Base-by-base conservation (phyloP, 768 basidiomycete genomes). In the Mrakia blollopis region DNA sequence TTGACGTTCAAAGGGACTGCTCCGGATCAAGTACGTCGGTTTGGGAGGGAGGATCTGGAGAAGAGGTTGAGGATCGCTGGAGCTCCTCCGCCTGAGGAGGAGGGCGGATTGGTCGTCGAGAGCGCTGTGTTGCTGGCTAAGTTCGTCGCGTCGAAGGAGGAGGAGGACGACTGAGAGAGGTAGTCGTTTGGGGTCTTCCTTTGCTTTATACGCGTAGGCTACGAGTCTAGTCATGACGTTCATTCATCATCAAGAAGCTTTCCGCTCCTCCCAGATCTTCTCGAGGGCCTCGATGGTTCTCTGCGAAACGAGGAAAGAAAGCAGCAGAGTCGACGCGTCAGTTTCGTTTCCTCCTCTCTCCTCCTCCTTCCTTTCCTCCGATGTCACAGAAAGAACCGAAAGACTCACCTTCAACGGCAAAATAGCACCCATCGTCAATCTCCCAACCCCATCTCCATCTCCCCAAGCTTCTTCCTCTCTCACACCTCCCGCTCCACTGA, bases 371-470 rank as follows among this genome's bases (percentile, higher is more conserved):
- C 0, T 9, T 23, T 3, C 39, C 54, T 13, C 11, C 44, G 44
- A 44, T 14, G 7, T 44, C 44, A n/a, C n/a, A n/a, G n/a, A n/a
- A n/a, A n/a, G 7, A 44, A 13, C 44, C 35, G 11, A n/a, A 30
- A 65, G 47, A 25, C 73, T 11, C 39, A 74, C 74, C 62, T 71
- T 76, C 35, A 76, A 39, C n/a, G 75, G 75, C 11, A 76, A 39
- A 1, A 76, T 60, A 1, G 54, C 75, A 18, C 75, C 75, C 75
- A 57, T 76, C 25, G 75, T 76, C 68, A 76, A 30, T 25, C 68
- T 41, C 21, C 75, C 76, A 8, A 77, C 76, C 3, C 76, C 76
- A 11, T 72, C 76, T 13, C 76, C 76, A 14, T 70, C 75, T 35
- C 60, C 74, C 69, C 70, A 70, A 18, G 44, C 28, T 28, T 70